Evolutionary conservation across 1,284 basidiomycete genomes (phyloP).

Genomic region (Cutaneotrichosporon sp.): DNA sequence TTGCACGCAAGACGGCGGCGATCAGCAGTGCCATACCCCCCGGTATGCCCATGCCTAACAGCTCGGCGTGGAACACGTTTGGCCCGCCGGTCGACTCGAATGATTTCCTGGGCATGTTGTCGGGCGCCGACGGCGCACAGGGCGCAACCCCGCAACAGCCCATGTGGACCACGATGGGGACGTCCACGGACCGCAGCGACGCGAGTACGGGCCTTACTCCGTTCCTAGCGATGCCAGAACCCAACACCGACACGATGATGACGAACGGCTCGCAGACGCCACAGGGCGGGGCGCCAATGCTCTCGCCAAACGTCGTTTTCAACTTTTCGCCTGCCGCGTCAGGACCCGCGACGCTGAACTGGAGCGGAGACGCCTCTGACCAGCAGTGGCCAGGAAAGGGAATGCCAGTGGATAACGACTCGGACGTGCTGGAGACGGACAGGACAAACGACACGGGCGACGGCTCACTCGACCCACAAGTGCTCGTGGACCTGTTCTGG

Average conservation of each 20-base stretch:
- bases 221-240: slow-evolving; percentile 12
- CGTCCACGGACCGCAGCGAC: slow-evolving; percentile 14
- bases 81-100: slow-evolving; percentile 20
- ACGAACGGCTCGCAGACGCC: too few species aligned
- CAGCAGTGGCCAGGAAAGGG: neutral
- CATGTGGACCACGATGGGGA: slow-evolving; percentile 10
- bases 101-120: slow-evolving; percentile 43
- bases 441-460: slow-evolving; percentile 14
- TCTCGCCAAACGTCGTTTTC: slow-evolving; percentile 39
- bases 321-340: slow-evolving; percentile 32
- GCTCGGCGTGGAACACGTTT: neutral
- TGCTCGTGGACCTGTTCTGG: slow-evolving; percentile 45
- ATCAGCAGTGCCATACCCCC: neutral
- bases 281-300: slow-evolving; percentile 13
- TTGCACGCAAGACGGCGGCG: neutral
- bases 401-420: neutral
- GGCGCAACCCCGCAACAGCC: neutral
- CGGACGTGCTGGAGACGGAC: neutral
- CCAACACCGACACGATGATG: neutral
- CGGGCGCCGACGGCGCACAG: neutral
- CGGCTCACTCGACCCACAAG: slow-evolving; percentile 31
- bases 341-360: slow-evolving; percentile 5
- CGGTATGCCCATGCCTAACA: neutral
- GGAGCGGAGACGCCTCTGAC: slow-evolving; percentile 2
- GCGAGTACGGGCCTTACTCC: slow-evolving; percentile 20